These are phyloP conservation scores for Colletotrichum abscissum DNA, from an alignment of 2,329 filamentous ascomycete species.

Conservation along the genomic window DNA sequence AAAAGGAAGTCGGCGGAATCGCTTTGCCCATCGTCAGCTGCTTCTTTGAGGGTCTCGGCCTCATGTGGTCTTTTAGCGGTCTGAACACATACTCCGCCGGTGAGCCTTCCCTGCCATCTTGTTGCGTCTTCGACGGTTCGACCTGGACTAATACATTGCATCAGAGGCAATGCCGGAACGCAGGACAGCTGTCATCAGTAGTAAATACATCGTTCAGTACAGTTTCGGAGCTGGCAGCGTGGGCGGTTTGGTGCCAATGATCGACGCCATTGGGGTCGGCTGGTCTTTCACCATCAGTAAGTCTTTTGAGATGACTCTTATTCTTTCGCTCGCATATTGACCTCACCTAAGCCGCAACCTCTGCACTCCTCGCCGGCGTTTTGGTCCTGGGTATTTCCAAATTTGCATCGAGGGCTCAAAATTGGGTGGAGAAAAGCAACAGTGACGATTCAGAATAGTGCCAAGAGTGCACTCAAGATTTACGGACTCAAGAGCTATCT, in stretches of 20 bases:
- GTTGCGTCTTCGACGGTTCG: no score
- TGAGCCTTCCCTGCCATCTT: constrained; percentile 28
- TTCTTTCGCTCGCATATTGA: neutral
- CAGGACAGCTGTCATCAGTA: constrained; percentile 35
- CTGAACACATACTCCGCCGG: constrained; percentile 53
- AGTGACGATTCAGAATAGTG: constrained; percentile 18
- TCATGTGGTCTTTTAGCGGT: constrained; percentile 51
- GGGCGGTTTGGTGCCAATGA: constrained; percentile 63
- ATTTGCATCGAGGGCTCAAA: constrained; percentile 27
- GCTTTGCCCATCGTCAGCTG: constrained; percentile 46
- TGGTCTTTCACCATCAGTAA: constrained; percentile 60
- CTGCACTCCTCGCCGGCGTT: constrained; percentile 5
- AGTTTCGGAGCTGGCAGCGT: constrained; percentile 52
- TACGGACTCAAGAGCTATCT: no score
- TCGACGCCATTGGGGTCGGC: constrained; percentile 60
- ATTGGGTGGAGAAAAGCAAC: constrained; percentile 18
- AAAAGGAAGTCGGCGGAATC: constrained; percentile 46
- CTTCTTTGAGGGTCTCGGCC: constrained; percentile 46
- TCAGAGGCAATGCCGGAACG: constrained; percentile 35
- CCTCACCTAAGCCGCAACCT: constrained; percentile 11
- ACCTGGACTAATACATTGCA: neutral
- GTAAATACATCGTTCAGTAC: constrained; percentile 38
- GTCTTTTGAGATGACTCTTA: neutral
- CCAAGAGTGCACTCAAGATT: no score
- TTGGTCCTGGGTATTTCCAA: constrained; percentile 24